Conservation (phyloP, 495 filamentous ascomycete species). For the Cladorrhinum samala region DNA sequence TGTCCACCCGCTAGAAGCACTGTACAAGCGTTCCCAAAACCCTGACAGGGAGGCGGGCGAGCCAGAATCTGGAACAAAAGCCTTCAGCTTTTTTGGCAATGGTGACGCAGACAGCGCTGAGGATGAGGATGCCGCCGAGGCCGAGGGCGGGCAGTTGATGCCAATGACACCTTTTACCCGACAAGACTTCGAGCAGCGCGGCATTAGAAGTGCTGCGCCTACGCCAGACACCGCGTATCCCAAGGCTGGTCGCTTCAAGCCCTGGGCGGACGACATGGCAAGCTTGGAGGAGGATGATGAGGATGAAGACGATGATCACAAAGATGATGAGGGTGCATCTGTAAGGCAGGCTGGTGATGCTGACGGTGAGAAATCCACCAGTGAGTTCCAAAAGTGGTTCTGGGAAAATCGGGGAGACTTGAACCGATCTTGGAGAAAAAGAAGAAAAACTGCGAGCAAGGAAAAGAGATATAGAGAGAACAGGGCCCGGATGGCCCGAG, state of each 20-base stretch:
- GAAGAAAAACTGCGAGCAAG: slow-evolving; percentile 74
- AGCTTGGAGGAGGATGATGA: slow-evolving; percentile 35
- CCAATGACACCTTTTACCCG: slow-evolving; percentile 78
- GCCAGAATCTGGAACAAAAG: slow-evolving; percentile 20
- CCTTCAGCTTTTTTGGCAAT: slow-evolving; percentile 48
- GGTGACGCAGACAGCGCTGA: slow-evolving; percentile 41
- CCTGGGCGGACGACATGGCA: slow-evolving; percentile 40
- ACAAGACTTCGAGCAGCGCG: slow-evolving; percentile 66
- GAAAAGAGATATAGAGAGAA: slow-evolving; percentile 84
- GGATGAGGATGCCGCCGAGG: slow-evolving; percentile 37
- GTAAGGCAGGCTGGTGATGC: slow-evolving; percentile 17
- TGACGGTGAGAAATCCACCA: slow-evolving; percentile 32
- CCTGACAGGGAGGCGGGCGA: slow-evolving; percentile 19
- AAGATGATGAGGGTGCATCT: slow-evolving; percentile 25
- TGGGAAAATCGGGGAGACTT: slow-evolving; percentile 86
- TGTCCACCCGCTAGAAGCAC: slow-evolving; percentile 79
- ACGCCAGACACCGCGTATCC: slow-evolving; percentile 90
- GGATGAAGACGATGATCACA: slow-evolving; percentile 24
- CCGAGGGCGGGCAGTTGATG: slow-evolving; percentile 30
- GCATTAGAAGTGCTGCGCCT: slow-evolving; percentile 76
- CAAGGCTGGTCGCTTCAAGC: slow-evolving; percentile 43
- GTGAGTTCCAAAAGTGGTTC: slow-evolving; percentile 83
- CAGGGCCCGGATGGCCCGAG: slow-evolving; percentile 49
- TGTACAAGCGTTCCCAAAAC: slow-evolving; percentile 68
- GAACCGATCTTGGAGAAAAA: slow-evolving; percentile 86